Evolutionary conservation across 2,329 filamentous ascomycete species (phyloP).

Genomic region (Fusarium armeniacum): DNA sequence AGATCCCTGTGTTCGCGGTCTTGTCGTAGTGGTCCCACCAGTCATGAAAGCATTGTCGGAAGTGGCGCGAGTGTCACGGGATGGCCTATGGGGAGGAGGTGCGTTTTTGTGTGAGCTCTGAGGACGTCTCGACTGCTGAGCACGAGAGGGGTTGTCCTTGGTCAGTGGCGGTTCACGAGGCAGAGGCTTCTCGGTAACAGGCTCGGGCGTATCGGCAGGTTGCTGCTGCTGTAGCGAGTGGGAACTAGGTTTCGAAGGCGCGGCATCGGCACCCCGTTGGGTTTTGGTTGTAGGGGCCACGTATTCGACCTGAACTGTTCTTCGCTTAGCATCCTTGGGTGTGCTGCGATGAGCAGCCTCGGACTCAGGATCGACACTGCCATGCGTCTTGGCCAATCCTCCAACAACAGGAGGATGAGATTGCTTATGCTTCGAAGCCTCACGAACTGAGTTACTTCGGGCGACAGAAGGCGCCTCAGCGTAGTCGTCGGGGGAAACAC

Average conservation of each 20-base stretch:
- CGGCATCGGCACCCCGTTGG: conserved; percentile 70
- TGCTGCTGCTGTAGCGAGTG: conserved; percentile 59
- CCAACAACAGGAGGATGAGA: conserved; percentile 64
- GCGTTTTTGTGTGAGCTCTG: conserved; percentile 62
- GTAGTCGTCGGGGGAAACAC: conserved; percentile 70
- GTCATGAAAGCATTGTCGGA: conserved; percentile 61
- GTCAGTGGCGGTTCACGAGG: conserved; percentile 68
- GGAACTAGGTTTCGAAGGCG: conserved; percentile 45
- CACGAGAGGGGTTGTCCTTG: conserved; percentile 60
- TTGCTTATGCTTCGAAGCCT: conserved; percentile 79
- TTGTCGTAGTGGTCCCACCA: conserved; percentile 60
- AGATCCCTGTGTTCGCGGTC: conserved; percentile 87
- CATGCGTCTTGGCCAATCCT: conserved; percentile 79
- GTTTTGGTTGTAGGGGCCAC: conserved; percentile 92
- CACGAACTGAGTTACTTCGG: conserved; percentile 93
- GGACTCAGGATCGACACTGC: conserved; percentile 77
- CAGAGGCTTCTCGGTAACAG: conserved; percentile 68
- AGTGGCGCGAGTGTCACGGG: conserved; percentile 56
- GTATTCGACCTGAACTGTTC: conserved; percentile 98
- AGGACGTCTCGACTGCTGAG: conserved; percentile 59
- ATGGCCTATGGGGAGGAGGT: conserved; percentile 42
- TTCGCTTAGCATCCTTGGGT: conserved; percentile 89
- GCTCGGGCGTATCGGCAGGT: conserved; percentile 57
- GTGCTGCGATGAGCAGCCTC: conserved; percentile 70
- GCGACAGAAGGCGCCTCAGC: conserved; percentile 73